These are phyloP conservation scores for Clonostachys rhizophaga DNA, from an alignment of 2,329 filamentous ascomycete species.

Conservation along the genomic window DNA sequence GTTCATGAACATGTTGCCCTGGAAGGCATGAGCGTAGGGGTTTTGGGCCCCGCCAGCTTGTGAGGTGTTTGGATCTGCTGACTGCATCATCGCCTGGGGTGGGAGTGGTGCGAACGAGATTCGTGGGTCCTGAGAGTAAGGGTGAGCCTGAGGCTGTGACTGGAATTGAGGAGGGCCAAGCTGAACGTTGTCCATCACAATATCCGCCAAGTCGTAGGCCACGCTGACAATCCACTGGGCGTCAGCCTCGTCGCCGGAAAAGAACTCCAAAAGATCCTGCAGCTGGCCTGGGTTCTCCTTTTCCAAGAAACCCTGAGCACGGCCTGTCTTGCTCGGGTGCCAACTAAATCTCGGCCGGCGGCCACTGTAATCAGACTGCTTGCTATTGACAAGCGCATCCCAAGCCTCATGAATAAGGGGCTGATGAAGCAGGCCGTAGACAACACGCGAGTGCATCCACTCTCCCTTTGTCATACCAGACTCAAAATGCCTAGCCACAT, in stretches of 20 bases:
- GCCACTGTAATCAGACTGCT: constrained; percentile 49
- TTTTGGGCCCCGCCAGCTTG: constrained; percentile 6
- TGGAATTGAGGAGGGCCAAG: constrained; percentile 21
- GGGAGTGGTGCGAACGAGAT: constrained; percentile 23
- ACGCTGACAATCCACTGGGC: constrained; percentile 52
- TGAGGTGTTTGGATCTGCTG: constrained; percentile 6
- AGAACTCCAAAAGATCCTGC: constrained; percentile 62
- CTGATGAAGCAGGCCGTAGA: constrained; percentile 64
- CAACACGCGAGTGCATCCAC: constrained; percentile 66
- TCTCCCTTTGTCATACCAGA: constrained; percentile 56
- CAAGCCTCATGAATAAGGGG: constrained; percentile 56
- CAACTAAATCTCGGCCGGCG: constrained; percentile 59
- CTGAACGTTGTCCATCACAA: constrained; percentile 28
- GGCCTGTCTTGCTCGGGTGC: constrained; percentile 51
- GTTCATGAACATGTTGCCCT: constrained; percentile 22
- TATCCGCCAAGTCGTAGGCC: constrained; percentile 52
- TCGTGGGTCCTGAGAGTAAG: constrained; percentile 17
- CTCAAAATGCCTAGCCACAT: constrained; percentile 65
- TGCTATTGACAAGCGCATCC: constrained; percentile 48
- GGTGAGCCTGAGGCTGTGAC: constrained; percentile 15
- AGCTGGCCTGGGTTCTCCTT: constrained; percentile 59
- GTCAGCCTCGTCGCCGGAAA: constrained; percentile 52
- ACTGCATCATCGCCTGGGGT: constrained; percentile 16
- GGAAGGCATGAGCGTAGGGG: constrained; percentile 20
- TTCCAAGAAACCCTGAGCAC: constrained; percentile 54